A percentile compares a stretch with the other conserved stretches of the same genome.
Conservation (phyloP, 2,329 filamentous ascomycete species). For the Biscogniauxia mediterranea region DNA sequence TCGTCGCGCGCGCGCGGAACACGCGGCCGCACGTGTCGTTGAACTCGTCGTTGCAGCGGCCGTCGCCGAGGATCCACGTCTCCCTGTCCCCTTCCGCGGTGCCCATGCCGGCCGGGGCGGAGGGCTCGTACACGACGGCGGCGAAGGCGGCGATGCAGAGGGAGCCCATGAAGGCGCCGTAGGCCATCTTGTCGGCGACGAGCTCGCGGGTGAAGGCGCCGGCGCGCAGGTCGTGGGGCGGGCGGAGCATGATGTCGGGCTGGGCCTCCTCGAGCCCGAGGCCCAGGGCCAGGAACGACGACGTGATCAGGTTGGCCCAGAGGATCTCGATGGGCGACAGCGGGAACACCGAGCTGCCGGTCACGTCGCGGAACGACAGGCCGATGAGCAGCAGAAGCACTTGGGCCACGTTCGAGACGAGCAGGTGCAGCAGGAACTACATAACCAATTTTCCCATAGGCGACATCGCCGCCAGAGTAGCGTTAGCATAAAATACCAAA, state of each 20-base stretch:
- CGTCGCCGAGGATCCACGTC: slow-evolving; percentile 42
- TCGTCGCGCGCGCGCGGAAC: slow-evolving; percentile 65
- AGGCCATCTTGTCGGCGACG: slow-evolving; percentile 64
- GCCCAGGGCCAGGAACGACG: slow-evolving; percentile 68
- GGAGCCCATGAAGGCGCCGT: slow-evolving; percentile 62
- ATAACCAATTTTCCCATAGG: no score
- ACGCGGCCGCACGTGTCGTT: slow-evolving; percentile 52
- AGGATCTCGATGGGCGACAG: slow-evolving; percentile 71
- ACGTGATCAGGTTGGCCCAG: slow-evolving; percentile 75
- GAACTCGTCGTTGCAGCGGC: slow-evolving; percentile 61
- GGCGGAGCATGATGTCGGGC: slow-evolving; percentile 64
- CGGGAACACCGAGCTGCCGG: slow-evolving; percentile 63
- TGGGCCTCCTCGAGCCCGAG: slow-evolving; percentile 69
- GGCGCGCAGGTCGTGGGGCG: slow-evolving; percentile 58
- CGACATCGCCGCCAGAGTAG: no score
- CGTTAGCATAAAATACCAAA: no score
- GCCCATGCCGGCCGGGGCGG: no score
- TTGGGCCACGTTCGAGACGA: slow-evolving; percentile 69
- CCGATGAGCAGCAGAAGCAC: slow-evolving; percentile 67
- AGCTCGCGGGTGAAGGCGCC: slow-evolving; percentile 65
- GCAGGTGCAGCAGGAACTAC: slow-evolving; percentile 61
- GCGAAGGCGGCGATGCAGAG: slow-evolving; percentile 62
- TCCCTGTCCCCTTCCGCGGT: no score
- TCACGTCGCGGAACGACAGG: slow-evolving; percentile 63
- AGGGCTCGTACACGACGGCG: slow-evolving; percentile 51